These are phyloP conservation scores for Phyllosticta citriasiana DNA, from an alignment of 2,329 filamentous ascomycete species.

Conservation along the genomic window DNA sequence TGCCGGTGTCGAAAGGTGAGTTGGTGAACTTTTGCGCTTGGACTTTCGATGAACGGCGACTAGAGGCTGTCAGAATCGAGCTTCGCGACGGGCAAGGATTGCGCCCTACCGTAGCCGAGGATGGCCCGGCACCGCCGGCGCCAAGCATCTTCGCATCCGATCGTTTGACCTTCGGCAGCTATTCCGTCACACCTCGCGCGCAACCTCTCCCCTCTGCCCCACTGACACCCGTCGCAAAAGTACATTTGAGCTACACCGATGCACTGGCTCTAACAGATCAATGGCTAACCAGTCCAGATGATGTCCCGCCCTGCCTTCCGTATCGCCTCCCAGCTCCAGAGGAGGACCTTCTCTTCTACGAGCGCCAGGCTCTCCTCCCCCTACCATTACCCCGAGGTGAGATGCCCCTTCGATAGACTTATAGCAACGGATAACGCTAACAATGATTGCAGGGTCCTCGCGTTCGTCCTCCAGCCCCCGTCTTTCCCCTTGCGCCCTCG, in stretches of 20 bases:
- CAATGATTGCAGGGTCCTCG: conserved; percentile 4
- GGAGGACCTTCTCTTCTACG: conserved; percentile 90
- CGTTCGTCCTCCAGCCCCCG: background rate
- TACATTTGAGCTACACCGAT: background rate
- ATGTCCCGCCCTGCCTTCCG: conserved; percentile 58
- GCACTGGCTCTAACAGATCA: background rate
- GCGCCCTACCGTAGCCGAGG: background rate
- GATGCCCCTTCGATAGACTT: background rate
- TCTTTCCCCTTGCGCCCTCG: background rate
- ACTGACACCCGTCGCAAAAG: background rate
- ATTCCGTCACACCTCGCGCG: background rate
- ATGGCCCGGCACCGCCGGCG: background rate
- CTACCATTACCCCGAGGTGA: conserved; percentile 91
- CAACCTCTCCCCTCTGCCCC: background rate
- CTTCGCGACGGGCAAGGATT: background rate
- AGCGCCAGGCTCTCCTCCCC: conserved; percentile 76
- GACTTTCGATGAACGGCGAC: background rate
- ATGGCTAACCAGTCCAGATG: conserved; percentile 51
- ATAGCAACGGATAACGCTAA: background rate
- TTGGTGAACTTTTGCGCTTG: conserved; percentile 9
- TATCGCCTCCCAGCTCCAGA: conserved; percentile 57
- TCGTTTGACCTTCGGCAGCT: background rate
- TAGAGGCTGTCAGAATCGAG: background rate
- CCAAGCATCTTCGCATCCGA: background rate
- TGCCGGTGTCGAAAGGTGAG: conserved; percentile 1